Percentiles rank a stretch among this genome's conserved stretches.
phyloP scores from a whole-genome alignment of 441 rosid genomes.

The Capsella rubella region DNA sequence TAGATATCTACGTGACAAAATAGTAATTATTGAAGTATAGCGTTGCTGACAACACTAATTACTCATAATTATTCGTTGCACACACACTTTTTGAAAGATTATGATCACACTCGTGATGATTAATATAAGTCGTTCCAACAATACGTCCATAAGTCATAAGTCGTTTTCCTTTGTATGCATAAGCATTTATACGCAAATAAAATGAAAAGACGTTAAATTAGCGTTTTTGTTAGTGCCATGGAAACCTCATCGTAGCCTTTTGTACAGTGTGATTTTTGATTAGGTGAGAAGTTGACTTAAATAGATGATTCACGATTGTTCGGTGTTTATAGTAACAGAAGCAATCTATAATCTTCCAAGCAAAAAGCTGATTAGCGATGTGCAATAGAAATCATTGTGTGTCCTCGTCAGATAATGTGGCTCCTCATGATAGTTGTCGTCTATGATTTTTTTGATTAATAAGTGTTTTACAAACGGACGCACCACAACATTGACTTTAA shows the following conservation, averaged over 20 bases:
- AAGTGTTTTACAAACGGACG: slow-evolving; percentile 4
- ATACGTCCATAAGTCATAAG: neutral
- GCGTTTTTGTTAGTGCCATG: neutral
- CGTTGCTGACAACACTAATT: slow-evolving; percentile 6
- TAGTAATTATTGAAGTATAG: neutral
- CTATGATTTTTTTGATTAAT: slow-evolving; percentile 8
- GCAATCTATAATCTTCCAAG: neutral
- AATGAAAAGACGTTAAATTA: neutral
- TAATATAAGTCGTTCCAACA: neutral
- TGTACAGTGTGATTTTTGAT: neutral
- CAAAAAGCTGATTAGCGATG: neutral
- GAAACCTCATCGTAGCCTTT: neutral
- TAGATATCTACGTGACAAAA: neutral
- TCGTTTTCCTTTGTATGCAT: neutral
- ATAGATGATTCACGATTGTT: neutral
- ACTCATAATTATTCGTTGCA: slow-evolving; percentile 8
- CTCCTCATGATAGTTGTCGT: slow-evolving; percentile 27
- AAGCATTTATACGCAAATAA: too few relatives aligned
- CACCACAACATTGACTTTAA: slow-evolving; percentile 32
- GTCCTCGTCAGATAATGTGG: slow-evolving; percentile 15
- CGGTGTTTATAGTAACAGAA: neutral
- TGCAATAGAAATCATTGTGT: slow-evolving; percentile 1
- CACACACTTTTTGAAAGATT: neutral
- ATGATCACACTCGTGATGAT: slow-evolving; percentile 7
- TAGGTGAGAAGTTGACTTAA: neutral